These are phyloP conservation scores for Cladosporium sp. DNA, from an alignment of 2,329 filamentous ascomycete genomes.

Conservation along the genomic window DNA sequence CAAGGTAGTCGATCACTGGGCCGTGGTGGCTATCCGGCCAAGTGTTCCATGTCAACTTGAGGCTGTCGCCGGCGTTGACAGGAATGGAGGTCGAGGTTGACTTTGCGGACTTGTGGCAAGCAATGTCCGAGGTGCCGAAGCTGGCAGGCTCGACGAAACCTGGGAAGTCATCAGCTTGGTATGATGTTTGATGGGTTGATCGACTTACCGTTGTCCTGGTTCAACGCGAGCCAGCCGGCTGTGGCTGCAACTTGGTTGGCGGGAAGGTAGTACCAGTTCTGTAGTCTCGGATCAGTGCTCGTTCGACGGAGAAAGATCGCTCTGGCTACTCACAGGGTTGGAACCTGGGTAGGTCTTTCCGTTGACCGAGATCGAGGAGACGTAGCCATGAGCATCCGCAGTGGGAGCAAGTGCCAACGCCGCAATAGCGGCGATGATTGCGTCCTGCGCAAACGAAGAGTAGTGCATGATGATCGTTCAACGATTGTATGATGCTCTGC, in stretches of 20 bases:
- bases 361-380: constrained; percentile 40
- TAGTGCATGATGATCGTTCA: constrained; percentile 7
- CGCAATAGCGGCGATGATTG: constrained; percentile 1
- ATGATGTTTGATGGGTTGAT: neutral
- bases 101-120: constrained; percentile 50
- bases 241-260: neutral
- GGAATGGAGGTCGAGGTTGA: constrained; percentile 48
- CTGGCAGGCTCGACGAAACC: constrained; percentile 25
- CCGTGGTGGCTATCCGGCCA: constrained; percentile 64
- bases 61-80: constrained; percentile 55
- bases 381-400: constrained; percentile 42
- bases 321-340: neutral
- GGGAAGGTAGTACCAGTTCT: constrained; percentile 9
- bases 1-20: constrained; percentile 62
- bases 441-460: constrained; percentile 11
- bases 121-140: constrained; percentile 25
- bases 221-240: constrained; percentile 12
- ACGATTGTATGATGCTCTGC: neutral
- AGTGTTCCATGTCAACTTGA: constrained; percentile 59
- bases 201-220: constrained; percentile 34
- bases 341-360: constrained; percentile 37
- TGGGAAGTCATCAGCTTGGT: neutral
- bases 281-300: neutral
- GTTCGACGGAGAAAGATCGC: neutral
- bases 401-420: constrained; percentile 7